These are phyloP conservation scores for Calonectria ilicicola DNA, from an alignment of 2,329 filamentous ascomycete genomes.

Conservation along the genomic window DNA sequence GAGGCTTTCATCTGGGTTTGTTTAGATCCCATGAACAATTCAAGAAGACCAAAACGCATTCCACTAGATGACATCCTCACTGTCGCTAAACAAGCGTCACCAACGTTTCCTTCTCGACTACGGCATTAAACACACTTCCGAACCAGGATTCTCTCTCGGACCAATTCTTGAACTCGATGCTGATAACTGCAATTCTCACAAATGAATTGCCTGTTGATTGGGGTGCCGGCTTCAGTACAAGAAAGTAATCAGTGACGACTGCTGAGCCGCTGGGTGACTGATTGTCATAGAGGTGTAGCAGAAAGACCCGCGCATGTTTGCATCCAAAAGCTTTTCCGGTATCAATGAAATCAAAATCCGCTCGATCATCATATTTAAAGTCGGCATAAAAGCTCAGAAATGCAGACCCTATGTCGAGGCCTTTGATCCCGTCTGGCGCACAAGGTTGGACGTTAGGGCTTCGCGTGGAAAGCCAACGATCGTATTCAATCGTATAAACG, in stretches of 20 bases:
- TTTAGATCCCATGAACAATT: neutral
- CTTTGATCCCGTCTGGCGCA: neutral
- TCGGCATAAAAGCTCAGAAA: slow-evolving; percentile 4
- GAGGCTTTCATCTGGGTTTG: neutral
- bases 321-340: neutral
- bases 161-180: neutral
- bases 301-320: neutral
- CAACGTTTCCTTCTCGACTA: neutral
- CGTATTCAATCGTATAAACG: neutral
- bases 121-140: neutral
- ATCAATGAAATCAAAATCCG: slow-evolving; percentile 4
- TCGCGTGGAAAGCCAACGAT: neutral
- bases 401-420: neutral
- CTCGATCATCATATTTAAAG: slow-evolving; percentile 4
- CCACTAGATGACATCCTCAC: neutral
- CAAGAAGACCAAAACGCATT: neutral
- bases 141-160: neutral
- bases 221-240: neutral
- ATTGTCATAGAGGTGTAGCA: slow-evolving; percentile 5
- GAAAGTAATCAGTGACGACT: neutral
- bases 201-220: neutral
- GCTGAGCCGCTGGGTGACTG: neutral
- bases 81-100: neutral
- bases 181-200: neutral
- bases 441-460: neutral